Evolutionary conservation across 345 rosid species (phyloP).

Genomic region (Corchorus capsularis): DNA sequence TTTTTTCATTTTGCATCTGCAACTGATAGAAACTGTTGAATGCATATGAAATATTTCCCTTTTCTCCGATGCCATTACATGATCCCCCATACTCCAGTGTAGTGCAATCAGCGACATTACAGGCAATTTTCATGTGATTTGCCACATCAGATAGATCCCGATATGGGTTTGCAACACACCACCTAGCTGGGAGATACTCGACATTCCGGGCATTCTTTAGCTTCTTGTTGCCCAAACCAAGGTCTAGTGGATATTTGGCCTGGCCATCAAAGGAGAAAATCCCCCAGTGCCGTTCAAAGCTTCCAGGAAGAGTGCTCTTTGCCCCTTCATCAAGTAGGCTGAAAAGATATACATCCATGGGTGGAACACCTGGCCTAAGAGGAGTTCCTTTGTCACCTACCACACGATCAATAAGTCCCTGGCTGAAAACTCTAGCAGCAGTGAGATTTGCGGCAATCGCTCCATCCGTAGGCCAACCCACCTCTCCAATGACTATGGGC

Average conservation of each 20-base stretch:
- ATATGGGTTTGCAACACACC: conserved; percentile 89
- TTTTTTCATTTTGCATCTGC: conserved; percentile 72
- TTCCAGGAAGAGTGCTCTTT: conserved; percentile 79
- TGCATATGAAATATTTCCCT: conserved; percentile 86
- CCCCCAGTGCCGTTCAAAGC: conserved; percentile 97
- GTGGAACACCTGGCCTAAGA: conserved; percentile 77
- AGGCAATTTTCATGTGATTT: conserved; percentile 78
- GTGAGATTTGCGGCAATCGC: conserved; percentile 76
- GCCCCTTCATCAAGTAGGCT: conserved; percentile 93
- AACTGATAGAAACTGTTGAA: conserved; percentile 96
- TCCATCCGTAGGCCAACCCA: conserved; percentile 97
- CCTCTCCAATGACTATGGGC: conserved; percentile 93
- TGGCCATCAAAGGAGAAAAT: conserved; percentile 97
- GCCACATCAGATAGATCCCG: conserved; percentile 62
- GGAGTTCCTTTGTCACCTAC: conserved; percentile 85
- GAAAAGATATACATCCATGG: conserved; percentile 82
- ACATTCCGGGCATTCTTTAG: conserved; percentile 73
- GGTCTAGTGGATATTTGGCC: conserved; percentile 81
- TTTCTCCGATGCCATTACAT: conserved; percentile 77
- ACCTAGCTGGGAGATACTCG: conserved; percentile 82
- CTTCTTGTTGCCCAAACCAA: conserved; percentile 68
- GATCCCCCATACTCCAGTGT: conserved; percentile 87
- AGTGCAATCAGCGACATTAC: conserved; percentile 86
- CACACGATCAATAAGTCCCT: conserved; percentile 75
- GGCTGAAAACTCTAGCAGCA: conserved; percentile 87